Percentiles rank a stretch among this genome's conserved stretches.
Evolutionary conservation across 2,329 filamentous ascomycete genomes (phyloP).

Genomic region (Cercospora sp.): DNA sequence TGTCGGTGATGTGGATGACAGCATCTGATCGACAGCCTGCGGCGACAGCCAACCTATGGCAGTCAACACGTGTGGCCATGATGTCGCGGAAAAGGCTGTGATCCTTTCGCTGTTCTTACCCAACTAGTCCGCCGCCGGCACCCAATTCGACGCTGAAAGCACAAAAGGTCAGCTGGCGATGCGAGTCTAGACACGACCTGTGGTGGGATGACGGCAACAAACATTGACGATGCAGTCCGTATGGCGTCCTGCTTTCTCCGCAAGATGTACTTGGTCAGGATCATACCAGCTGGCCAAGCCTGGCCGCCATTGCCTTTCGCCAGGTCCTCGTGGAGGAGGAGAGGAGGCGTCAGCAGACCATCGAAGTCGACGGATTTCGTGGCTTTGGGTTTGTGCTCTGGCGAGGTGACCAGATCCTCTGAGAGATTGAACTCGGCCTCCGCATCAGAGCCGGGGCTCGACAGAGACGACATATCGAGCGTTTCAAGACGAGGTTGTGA

Average conservation of each 20-base stretch:
- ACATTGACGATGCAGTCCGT: constrained; percentile 71
- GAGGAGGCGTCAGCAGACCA: constrained; percentile 66
- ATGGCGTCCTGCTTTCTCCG: constrained; percentile 67
- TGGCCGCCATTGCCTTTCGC: constrained; percentile 87
- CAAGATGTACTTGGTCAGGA: constrained; percentile 82
- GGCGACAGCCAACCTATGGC: constrained; percentile 57
- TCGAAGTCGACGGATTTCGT: constrained; percentile 65
- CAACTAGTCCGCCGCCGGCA: constrained; percentile 86
- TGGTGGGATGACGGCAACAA: constrained; percentile 40
- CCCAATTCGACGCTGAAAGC: constrained; percentile 79
- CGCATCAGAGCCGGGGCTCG: background rate
- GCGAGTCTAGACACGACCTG: background rate
- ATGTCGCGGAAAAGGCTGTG: background rate
- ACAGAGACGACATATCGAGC: background rate
- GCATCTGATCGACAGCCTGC: constrained; percentile 54
- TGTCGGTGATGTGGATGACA: constrained; percentile 81
- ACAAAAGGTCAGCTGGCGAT: constrained; percentile 20
- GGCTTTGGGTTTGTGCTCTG: constrained; percentile 53
- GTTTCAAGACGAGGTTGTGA: background rate
- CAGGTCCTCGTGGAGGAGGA: constrained; percentile 82
- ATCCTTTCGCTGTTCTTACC: constrained; percentile 37
- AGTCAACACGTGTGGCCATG: constrained; percentile 17
- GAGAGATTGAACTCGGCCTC: constrained; percentile 45
- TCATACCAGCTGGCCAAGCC: constrained; percentile 91
- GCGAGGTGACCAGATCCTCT: constrained; percentile 58